Evolutionary conservation across 148 eudicot species (phyloP).

Genomic region (Cornus controversa): DNA sequence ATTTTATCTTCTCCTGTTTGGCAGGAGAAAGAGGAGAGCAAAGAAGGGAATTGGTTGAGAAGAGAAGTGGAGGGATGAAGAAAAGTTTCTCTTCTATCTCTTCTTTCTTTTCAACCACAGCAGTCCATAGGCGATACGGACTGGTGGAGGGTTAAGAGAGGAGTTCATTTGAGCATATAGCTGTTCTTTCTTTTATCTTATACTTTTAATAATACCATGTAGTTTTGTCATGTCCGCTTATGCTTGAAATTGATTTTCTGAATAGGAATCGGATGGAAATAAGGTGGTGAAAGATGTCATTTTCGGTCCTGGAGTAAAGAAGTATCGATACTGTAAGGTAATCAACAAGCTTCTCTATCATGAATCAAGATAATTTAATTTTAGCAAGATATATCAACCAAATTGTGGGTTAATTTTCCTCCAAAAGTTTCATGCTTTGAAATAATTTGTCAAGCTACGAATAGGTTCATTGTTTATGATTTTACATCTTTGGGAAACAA

Average conservation of each 20-base stretch:
- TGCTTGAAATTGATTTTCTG: slow-evolving; percentile 12
- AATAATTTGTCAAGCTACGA: background rate
- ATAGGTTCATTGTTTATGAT: background rate
- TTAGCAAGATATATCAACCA: background rate
- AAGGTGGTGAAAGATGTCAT: slow-evolving; percentile 77
- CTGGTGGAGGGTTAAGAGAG: background rate
- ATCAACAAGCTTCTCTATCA: slow-evolving; percentile 5
- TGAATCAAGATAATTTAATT: background rate
- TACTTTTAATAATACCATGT: background rate
- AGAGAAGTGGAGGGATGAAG: too few relatives aligned
- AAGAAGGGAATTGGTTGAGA: too few relatives aligned
- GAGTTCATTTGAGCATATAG: background rate
- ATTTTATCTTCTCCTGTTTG: too few relatives aligned
- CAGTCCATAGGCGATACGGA: background rate
- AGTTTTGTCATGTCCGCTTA: background rate
- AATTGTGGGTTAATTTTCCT: background rate
- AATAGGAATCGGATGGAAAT: slow-evolving; percentile 75
- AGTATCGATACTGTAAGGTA: slow-evolving; percentile 94
- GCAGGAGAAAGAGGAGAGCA: too few relatives aligned
- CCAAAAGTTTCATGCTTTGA: background rate
- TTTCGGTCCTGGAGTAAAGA: slow-evolving; percentile 72
- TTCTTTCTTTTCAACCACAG: too few relatives aligned
- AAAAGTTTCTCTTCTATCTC: too few relatives aligned
- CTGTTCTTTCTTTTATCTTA: background rate
- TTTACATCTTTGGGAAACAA: background rate